These are phyloP conservation scores for Hanseniaspora thailandica DNA, from an alignment of 805 yeast species.

Conservation along the genomic window DNA sequence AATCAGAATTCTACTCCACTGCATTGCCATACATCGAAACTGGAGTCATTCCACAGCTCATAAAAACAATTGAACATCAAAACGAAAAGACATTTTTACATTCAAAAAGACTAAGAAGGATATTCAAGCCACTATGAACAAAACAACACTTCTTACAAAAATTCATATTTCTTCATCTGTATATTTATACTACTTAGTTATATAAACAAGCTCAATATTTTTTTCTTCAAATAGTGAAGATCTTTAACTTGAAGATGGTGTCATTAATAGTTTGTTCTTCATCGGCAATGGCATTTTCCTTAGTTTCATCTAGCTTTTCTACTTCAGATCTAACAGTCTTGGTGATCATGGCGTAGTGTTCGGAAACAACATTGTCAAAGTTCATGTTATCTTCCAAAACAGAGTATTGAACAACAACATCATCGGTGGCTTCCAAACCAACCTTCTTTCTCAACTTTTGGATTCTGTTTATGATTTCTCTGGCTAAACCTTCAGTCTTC, in stretches of 20 bases:
- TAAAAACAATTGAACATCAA: not conserved
- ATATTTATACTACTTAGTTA: not conserved
- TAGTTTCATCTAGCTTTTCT: conserved; percentile 35
- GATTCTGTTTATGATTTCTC: conserved; percentile 92
- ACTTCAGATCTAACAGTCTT: conserved; percentile 61
- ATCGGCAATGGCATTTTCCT: conserved; percentile 52
- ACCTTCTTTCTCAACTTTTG: conserved; percentile 96
- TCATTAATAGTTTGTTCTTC: conserved; percentile 81
- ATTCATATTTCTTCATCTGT: no score
- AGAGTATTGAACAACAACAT: conserved; percentile 73
- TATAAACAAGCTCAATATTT: not conserved
- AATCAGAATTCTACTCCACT: not conserved
- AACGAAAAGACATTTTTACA: not conserved
- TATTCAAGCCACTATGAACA: not conserved
- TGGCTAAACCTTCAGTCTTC: conserved; percentile 86
- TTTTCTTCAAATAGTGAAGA: conserved; percentile 42
- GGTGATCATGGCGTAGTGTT: conserved; percentile 55
- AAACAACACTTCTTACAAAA: not conserved
- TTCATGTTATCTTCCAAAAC: conserved; percentile 51
- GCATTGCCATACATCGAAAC: not conserved
- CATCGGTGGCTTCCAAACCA: conserved; percentile 90
- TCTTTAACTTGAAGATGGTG: conserved; percentile 63
- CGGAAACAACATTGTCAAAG: conserved; percentile 47
- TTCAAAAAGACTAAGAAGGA: conserved; percentile 1
- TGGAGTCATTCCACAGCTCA: not conserved